phyloP scores from a whole-genome alignment of 805 yeast genomes.

The Schwanniomyces vanrijiae region DNA sequence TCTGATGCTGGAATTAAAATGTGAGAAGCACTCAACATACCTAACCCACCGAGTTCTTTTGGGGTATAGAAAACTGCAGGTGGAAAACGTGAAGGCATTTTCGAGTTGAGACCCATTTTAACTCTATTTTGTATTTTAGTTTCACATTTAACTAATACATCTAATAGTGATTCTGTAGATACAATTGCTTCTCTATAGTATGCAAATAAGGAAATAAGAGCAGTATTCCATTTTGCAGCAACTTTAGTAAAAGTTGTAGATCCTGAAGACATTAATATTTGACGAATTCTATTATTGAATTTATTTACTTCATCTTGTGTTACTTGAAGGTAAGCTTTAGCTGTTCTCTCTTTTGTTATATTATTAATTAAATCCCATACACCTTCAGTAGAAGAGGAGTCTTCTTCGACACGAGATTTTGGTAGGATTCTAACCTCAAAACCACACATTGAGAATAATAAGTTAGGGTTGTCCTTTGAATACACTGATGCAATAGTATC shows the following conservation, averaged over 20 bases:
- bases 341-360: slow-evolving; percentile 77
- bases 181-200: slow-evolving; percentile 93
- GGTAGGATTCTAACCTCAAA: slow-evolving; percentile 92
- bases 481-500: slow-evolving; percentile 84
- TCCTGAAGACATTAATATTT: slow-evolving; percentile 92
- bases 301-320: slow-evolving; percentile 75
- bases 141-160: slow-evolving; percentile 84
- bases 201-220: slow-evolving; percentile 79
- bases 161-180: slow-evolving; percentile 74
- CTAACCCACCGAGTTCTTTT: slow-evolving; percentile 94
- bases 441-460: slow-evolving; percentile 89
- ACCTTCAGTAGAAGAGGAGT: slow-evolving; percentile 67
- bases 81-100: slow-evolving; percentile 98
- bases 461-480: slow-evolving; percentile 84
- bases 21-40: slow-evolving; percentile 97
- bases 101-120: slow-evolving; percentile 91
- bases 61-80: slow-evolving; percentile 99
- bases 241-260: slow-evolving; percentile 93
- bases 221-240: slow-evolving; percentile 95
- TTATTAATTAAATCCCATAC: slow-evolving; percentile 86
- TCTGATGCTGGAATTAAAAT: slow-evolving; percentile 93
- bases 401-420: slow-evolving; percentile 56
- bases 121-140: slow-evolving; percentile 92
- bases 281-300: slow-evolving; percentile 82
- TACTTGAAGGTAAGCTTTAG: slow-evolving; percentile 83